Conservation (phyloP, 2,329 filamentous ascomycete genomes). For the Aspergillus awamori region DNA sequence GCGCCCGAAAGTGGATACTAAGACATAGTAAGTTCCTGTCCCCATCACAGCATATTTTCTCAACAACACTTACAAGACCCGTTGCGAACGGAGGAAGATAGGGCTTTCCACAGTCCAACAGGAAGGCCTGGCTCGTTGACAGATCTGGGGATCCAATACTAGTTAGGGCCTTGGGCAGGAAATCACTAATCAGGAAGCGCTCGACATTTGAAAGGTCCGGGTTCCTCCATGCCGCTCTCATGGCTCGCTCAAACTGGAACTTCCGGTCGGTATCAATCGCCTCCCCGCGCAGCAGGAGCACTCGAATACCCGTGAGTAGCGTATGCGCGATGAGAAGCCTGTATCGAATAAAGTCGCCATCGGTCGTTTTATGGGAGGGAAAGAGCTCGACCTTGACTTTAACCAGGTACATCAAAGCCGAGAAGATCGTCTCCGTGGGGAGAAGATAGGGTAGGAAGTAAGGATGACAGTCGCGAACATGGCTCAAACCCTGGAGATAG, state of each 20-base stretch:
- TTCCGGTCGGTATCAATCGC: constrained; percentile 29
- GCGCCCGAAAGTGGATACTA: constrained; percentile 39
- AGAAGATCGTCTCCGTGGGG: constrained; percentile 35
- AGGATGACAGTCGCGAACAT: constrained; percentile 33
- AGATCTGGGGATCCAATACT: constrained; percentile 25
- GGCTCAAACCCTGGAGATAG: constrained; percentile 35
- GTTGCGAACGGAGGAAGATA: constrained; percentile 32
- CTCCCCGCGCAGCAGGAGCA: constrained; percentile 37
- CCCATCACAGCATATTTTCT: not conserved
- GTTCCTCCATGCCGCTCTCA: constrained; percentile 38
- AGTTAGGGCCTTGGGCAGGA: constrained; percentile 35
- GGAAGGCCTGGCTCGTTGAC: constrained; percentile 12
- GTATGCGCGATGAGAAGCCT: constrained; percentile 29
- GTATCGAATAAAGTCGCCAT: constrained; percentile 22
- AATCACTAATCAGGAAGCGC: constrained; percentile 34
- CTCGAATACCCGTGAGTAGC: constrained; percentile 37
- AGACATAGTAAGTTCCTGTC: constrained; percentile 9
- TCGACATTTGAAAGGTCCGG: constrained; percentile 36
- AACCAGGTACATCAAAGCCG: constrained; percentile 39
- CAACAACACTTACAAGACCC: constrained; percentile 30
- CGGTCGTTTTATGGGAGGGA: constrained; percentile 30
- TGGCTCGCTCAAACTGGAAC: constrained; percentile 33
- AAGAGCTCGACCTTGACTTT: constrained; percentile 36
- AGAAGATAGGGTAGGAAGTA: constrained; percentile 34
- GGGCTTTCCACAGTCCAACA: constrained; percentile 21